Evolutionary conservation across 306 rosid genomes (phyloP).

Genomic region (Sindora glabra): DNA sequence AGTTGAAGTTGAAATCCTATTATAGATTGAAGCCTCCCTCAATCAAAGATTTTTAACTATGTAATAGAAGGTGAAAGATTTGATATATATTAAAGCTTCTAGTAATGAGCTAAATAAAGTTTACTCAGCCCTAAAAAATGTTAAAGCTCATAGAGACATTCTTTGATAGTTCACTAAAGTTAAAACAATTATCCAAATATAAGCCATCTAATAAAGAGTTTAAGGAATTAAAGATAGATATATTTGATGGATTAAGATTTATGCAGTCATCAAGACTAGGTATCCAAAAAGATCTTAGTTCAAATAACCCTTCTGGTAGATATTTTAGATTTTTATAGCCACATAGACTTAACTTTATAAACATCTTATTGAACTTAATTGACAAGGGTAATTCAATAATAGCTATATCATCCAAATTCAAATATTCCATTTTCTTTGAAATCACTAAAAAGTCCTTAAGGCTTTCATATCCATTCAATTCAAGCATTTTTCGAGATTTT

Average conservation of each 20-base stretch:
- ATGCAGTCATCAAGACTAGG: not conserved
- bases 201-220: not conserved
- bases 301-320: not conserved
- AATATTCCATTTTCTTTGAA: not conserved
- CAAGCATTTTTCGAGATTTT: rapidly evolving
- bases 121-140: not conserved
- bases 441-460: conserved; percentile 5
- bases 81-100: not conserved
- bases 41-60: not conserved
- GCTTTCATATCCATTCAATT: not conserved
- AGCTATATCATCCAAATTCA: not conserved
- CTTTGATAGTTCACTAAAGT: not conserved
- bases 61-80: not conserved
- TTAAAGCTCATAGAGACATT: not conserved
- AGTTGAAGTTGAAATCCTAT: too few relatives aligned
- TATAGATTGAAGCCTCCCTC: too few relatives aligned
- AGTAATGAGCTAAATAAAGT: not conserved
- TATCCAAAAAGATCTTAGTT: not conserved
- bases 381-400: not conserved
- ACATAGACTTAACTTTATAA: not conserved
- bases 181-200: not conserved
- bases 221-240: not conserved
- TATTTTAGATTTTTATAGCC: not conserved
- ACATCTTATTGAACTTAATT: not conserved
- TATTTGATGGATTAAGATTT: not conserved